These are phyloP conservation scores for Asterella californica DNA, from an alignment of 225 moss, liverwort and hornwort species.

Conservation along the genomic window DNA sequence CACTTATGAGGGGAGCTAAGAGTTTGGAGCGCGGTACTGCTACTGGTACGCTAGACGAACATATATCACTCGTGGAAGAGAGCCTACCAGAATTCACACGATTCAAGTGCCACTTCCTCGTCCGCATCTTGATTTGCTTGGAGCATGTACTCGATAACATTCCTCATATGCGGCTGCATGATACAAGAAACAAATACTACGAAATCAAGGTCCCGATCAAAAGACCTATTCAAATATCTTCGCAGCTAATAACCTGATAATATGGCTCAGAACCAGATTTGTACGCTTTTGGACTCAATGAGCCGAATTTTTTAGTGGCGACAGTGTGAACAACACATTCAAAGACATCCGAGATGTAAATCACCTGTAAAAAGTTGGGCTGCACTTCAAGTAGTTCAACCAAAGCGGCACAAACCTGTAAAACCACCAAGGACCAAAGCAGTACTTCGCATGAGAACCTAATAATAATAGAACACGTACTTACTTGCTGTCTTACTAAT, in stretches of 20 bases:
- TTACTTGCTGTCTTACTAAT: neutral
- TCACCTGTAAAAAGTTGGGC: constrained; percentile 84
- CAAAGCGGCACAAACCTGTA: constrained; percentile 90
- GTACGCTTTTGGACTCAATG: neutral
- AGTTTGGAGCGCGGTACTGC: too few relatives aligned
- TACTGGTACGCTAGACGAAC: too few relatives aligned
- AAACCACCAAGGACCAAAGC: neutral
- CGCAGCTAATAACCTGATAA: constrained; percentile 7
- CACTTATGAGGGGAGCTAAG: too few relatives aligned
- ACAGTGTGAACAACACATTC: neutral
- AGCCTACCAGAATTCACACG: constrained; percentile 97
- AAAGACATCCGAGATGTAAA: neutral
- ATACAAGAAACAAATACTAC: constrained; percentile 16
- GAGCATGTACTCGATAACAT: constrained; percentile 99
- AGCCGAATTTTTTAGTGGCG: neutral
- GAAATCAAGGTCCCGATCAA: neutral
- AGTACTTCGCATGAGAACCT: neutral
- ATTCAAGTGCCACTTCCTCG: constrained; percentile 94
- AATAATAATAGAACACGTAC: neutral
- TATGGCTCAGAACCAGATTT: neutral
- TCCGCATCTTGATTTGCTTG: constrained; percentile 95
- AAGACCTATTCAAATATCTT: neutral
- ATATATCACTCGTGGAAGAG: neutral
- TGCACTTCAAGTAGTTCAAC: constrained; percentile 97
- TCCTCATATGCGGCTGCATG: constrained; percentile 93